Evolutionary conservation across 2,329 filamentous ascomycete species (phyloP).

Genomic region (Fusarium annulatum): DNA sequence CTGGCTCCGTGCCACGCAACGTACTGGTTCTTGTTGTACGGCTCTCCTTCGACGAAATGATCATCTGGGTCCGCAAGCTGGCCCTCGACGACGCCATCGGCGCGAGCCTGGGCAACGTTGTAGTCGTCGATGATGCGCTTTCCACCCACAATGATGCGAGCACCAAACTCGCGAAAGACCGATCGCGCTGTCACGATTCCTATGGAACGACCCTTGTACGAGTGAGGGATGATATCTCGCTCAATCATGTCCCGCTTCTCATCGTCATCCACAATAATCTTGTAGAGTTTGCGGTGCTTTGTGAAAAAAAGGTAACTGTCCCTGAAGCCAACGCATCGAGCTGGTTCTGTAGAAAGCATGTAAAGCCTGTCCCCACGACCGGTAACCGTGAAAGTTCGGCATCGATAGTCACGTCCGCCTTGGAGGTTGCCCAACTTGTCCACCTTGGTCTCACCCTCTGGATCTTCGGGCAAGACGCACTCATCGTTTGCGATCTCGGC

Average conservation of each 20-base stretch:
- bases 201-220: constrained; percentile 97
- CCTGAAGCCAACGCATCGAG: constrained; percentile 94
- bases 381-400: constrained; percentile 91
- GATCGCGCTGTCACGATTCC: constrained; percentile 96
- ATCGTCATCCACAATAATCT: constrained; percentile 98
- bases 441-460: constrained; percentile 92
- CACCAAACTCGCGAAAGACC: constrained; percentile 96
- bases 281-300: constrained; percentile 95
- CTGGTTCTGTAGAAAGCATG: constrained; percentile 98
- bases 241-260: constrained; percentile 97
- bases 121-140: constrained; percentile 91
- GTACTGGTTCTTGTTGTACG: constrained; percentile 99
- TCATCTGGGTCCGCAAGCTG: constrained; percentile 93
- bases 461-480: constrained; percentile 86
- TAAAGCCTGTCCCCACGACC: constrained; percentile 88
- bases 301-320: constrained; percentile 99
- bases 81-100: constrained; percentile 84
- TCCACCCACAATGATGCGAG: constrained; percentile 92
- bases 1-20: constrained; percentile 99
- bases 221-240: constrained; percentile 94
- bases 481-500: constrained; percentile 93
- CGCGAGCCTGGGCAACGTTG: constrained; percentile 78
- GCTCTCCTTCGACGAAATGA: constrained; percentile 77
- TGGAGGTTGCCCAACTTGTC: constrained; percentile 87
- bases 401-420: constrained; percentile 90